Base-by-base conservation (phyloP, 495 filamentous ascomycete genomes). In the Bacidia rubella region DNA sequence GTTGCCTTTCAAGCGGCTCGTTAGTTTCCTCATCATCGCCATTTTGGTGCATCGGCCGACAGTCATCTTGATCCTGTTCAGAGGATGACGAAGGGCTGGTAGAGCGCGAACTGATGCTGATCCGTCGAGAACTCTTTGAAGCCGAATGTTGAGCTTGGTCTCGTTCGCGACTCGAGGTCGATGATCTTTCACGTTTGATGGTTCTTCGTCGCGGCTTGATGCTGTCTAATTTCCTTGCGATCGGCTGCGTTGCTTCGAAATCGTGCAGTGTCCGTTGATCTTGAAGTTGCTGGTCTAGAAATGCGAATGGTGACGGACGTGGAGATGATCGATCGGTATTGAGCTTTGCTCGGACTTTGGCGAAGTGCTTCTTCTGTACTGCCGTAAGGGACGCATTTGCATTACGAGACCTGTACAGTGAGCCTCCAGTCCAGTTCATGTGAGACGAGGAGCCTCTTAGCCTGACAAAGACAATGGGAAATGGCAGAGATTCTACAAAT, bases 401-500 rank as follows among this genome's bases (percentile, higher is more conserved):
- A 39, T 60, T 54, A 11, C 57, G 57, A 29, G 60, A 62, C 29
- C 60, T 29, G 29, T 35, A 54, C 21, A 62, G 54, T 15, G 27
- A 49, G 15, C 60, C 60, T n/a, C 60, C 60, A 3, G 52, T 59
- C 60, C 60, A 62, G 11, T 62, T 62, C 60, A 62, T 62, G 4
- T n/a, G 10, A 10, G n/a, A 39, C 32, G 32, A 39, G 32, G 32
- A 39, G 9, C n/a, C n/a, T 39, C 32, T 39, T n/a, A 39, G n/a
- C 32, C n/a, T n/a, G n/a, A n/a, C n/a, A n/a, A n/a, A n/a, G n/a
- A n/a, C n/a, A n/a, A n/a, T n/a, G n/a, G n/a, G n/a, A n/a, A n/a
- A n/a, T n/a, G n/a, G n/a, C n/a, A n/a, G n/a, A n/a, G n/a, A n/a
- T n/a, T n/a, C n/a, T n/a, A n/a, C n/a, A n/a, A n/a, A n/a, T n/a